Percentiles rank a stretch among this genome's conserved stretches.
Conservation (phyloP, 192 early-diverging fungal species). For the Podila minutissima region DNA sequence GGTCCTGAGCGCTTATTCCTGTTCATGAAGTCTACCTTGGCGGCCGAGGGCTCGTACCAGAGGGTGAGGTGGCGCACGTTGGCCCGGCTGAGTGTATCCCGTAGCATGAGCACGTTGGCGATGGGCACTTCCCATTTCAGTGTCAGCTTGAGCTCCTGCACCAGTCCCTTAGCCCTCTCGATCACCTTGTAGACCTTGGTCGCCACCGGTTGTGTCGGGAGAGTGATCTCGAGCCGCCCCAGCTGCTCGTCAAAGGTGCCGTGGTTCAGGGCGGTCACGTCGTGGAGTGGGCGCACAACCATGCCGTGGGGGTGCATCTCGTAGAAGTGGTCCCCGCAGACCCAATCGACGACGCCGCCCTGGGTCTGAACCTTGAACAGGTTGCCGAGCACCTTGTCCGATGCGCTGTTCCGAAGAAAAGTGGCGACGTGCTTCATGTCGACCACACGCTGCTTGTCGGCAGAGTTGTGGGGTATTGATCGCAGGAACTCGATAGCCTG, state of each 20-base stretch:
- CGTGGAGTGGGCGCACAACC: no score
- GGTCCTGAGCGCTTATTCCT: constrained; percentile 21
- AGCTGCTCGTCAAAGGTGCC: neutral
- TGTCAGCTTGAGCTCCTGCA: neutral
- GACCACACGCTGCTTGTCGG: neutral
- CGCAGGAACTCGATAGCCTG: neutral
- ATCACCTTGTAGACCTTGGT: neutral
- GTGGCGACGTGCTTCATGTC: neutral
- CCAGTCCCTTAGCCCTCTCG: neutral
- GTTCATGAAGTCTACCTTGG: constrained; percentile 2
- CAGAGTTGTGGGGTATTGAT: neutral
- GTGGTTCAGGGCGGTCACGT: neutral
- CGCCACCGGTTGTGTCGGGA: neutral
- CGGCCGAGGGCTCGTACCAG: neutral
- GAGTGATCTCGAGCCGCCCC: neutral
- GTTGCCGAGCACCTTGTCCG: neutral
- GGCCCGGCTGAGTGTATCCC: neutral
- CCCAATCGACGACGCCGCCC: neutral
- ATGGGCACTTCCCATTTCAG: neutral
- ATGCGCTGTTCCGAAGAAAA: neutral
- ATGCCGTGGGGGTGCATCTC: neutral
- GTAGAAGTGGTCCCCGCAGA: neutral
- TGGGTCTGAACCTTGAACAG: neutral
- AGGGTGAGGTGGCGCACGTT: neutral
- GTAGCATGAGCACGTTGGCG: neutral